phyloP scores from a whole-genome alignment of 768 basidiomycete genomes.

The Stropharia rugosoannulata region DNA sequence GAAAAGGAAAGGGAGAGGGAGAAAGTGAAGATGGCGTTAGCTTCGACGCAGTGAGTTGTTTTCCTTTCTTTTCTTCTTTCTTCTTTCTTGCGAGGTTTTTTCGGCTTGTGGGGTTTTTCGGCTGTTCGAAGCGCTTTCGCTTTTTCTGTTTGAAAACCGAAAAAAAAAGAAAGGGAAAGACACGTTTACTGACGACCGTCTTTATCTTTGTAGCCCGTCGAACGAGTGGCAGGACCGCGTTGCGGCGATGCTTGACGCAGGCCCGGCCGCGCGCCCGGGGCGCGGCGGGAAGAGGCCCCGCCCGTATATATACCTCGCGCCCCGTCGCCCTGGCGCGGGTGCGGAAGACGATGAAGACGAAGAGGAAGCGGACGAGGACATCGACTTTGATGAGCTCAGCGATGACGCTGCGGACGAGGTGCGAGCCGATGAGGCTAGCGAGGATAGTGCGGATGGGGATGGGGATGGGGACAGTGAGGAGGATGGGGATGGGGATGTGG shows the following conservation, averaged over 20 bases:
- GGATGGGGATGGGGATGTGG: background rate
- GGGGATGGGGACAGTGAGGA: background rate
- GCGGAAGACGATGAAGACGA: background rate
- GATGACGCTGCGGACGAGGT: no score
- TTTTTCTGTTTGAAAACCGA: no score
- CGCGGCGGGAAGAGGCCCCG: background rate
- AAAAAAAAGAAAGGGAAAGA: no score
- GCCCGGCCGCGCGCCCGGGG: conserved; percentile 10
- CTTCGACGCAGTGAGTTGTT: conserved; percentile 48
- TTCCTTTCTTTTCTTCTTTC: background rate
- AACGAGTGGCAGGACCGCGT: conserved; percentile 85
- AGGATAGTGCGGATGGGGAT: background rate
- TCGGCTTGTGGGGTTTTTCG: no score
- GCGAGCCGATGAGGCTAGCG: background rate
- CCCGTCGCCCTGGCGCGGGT: no score
- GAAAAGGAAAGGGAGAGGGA: conserved; percentile 14
- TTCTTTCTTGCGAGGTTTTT: background rate
- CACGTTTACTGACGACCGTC: no score
- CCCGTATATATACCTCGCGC: no score
- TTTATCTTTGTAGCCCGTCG: conserved; percentile 54
- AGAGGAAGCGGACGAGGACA: background rate
- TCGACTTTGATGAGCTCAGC: no score
- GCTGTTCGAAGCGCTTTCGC: no score
- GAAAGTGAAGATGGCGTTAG: conserved; percentile 35
- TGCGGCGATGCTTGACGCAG: conserved; percentile 35